A percentile compares a stretch with the other conserved stretches of the same genome.
These are phyloP conservation scores for Pseudonitzschia multiseries DNA, from an alignment of 108 stramenopile genomes.

Conservation along the genomic window DNA sequence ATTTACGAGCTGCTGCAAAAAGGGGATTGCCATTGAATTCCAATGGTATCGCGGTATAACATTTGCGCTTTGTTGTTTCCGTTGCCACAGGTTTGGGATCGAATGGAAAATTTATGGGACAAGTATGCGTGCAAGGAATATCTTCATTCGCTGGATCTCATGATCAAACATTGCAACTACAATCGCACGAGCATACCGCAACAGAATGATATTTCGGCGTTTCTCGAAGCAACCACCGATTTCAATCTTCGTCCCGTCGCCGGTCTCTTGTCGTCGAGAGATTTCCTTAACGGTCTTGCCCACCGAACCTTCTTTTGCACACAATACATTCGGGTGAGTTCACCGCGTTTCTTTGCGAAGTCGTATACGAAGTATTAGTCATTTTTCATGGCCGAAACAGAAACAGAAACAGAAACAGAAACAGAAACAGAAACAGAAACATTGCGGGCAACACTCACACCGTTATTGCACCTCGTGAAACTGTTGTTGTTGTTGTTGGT, in stretches of 20 bases:
- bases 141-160: constrained; percentile 63
- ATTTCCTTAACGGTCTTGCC: constrained; percentile 95
- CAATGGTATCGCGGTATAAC: too few species aligned
- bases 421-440: too few species aligned
- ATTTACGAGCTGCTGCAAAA: too few species aligned
- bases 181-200: constrained; percentile 84
- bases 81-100: constrained; percentile 65
- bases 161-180: constrained; percentile 89
- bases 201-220: constrained; percentile 81
- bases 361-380: too few species aligned
- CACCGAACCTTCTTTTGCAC: constrained; percentile 96
- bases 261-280: constrained; percentile 93
- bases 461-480: too few species aligned
- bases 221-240: constrained; percentile 73
- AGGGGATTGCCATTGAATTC: too few species aligned
- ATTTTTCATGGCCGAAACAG: too few species aligned
- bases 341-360: constrained; percentile 33
- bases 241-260: constrained; percentile 92
- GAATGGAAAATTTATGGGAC: constrained; percentile 76
- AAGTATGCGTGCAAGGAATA: constrained; percentile 93
- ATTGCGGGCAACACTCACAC: too few species aligned
- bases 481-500: too few species aligned
- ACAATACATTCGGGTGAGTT: constrained; percentile 85
- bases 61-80: constrained; percentile 12
- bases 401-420: too few species aligned